phyloP scores from a whole-genome alignment of 1,284 basidiomycete genomes.

The Trichosporon inkin region DNA sequence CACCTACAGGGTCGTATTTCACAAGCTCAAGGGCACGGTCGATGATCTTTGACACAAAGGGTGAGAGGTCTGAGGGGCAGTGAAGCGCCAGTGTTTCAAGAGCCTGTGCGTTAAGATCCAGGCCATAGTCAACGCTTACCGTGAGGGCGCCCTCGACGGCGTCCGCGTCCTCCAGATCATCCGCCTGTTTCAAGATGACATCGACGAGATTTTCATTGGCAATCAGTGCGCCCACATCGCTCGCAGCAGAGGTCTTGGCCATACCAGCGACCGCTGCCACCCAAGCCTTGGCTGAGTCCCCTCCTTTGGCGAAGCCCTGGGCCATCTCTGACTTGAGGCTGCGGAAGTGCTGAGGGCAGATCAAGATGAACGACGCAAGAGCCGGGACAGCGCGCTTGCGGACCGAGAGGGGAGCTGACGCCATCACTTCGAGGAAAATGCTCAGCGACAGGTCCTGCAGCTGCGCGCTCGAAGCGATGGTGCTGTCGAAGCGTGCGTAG shows the following conservation, averaged over 20 bases:
- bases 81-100: constrained; percentile 77
- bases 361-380: constrained; percentile 50
- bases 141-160: constrained; percentile 43
- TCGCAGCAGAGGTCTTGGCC: constrained; percentile 33
- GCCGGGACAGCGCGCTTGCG: constrained; percentile 85
- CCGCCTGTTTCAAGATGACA: constrained; percentile 30
- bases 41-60: constrained; percentile 66
- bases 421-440: constrained; percentile 70
- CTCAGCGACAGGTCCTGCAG: constrained; percentile 60
- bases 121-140: constrained; percentile 17
- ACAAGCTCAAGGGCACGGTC: constrained; percentile 70
- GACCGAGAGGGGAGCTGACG: constrained; percentile 72
- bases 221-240: constrained; percentile 32
- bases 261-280: constrained; percentile 34
- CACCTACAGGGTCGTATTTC: constrained; percentile 81
- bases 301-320: constrained; percentile 26
- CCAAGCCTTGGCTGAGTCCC: constrained; percentile 36
- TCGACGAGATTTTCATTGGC: constrained; percentile 32
- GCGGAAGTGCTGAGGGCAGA: constrained; percentile 33
- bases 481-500: constrained; percentile 73
- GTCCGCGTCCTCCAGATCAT: constrained; percentile 39
- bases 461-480: constrained; percentile 57
- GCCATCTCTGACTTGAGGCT: constrained; percentile 30
- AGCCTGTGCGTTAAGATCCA: constrained; percentile 54
- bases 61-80: constrained; percentile 74